A percentile compares a stretch with the other conserved stretches of the same genome.
These are phyloP conservation scores for Curvularia sp. DNA, from an alignment of 2,329 filamentous ascomycete species.

Conservation along the genomic window DNA sequence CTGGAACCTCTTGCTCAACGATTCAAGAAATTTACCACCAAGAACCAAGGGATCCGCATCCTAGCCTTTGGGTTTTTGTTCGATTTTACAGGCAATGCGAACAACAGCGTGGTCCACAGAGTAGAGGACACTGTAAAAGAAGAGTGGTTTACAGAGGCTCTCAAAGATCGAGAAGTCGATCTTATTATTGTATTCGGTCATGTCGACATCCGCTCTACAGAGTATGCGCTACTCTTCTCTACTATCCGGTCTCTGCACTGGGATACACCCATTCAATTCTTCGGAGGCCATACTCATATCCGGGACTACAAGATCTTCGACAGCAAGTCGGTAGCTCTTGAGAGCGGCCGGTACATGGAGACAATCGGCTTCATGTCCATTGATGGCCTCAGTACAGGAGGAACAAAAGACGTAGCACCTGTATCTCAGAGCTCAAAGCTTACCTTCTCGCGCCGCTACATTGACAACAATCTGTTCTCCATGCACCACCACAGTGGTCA, in stretches of 20 bases:
- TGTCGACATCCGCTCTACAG: slow-evolving; percentile 79
- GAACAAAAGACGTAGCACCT: slow-evolving; percentile 37
- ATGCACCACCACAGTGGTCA: slow-evolving; percentile 81
- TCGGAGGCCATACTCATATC: slow-evolving; percentile 90
- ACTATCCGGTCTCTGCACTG: slow-evolving; percentile 78
- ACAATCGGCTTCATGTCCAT: slow-evolving; percentile 94
- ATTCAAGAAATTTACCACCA: slow-evolving; percentile 89
- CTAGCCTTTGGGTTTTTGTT: slow-evolving; percentile 94
- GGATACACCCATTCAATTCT: slow-evolving; percentile 87
- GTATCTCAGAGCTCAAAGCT: slow-evolving; percentile 46
- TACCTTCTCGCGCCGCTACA: slow-evolving; percentile 80
- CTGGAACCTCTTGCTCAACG: slow-evolving; percentile 78
- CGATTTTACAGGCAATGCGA: slow-evolving; percentile 87
- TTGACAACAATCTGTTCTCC: slow-evolving; percentile 91
- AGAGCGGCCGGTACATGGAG: slow-evolving; percentile 91
- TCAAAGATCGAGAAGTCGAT: slow-evolving; percentile 80
- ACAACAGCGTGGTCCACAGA: slow-evolving; percentile 84
- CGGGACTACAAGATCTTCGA: slow-evolving; percentile 85
- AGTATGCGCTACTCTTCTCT: slow-evolving; percentile 78
- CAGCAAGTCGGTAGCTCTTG: slow-evolving; percentile 76
- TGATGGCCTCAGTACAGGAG: slow-evolving; percentile 64
- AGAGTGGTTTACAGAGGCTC: slow-evolving; percentile 86
- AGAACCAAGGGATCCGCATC: slow-evolving; percentile 83
- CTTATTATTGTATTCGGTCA: slow-evolving; percentile 88
- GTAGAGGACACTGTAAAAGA: slow-evolving; percentile 83